These are phyloP conservation scores for Verticillium zaregamsianum DNA, from an alignment of 2,329 filamentous ascomycete species.

Conservation along the genomic window DNA sequence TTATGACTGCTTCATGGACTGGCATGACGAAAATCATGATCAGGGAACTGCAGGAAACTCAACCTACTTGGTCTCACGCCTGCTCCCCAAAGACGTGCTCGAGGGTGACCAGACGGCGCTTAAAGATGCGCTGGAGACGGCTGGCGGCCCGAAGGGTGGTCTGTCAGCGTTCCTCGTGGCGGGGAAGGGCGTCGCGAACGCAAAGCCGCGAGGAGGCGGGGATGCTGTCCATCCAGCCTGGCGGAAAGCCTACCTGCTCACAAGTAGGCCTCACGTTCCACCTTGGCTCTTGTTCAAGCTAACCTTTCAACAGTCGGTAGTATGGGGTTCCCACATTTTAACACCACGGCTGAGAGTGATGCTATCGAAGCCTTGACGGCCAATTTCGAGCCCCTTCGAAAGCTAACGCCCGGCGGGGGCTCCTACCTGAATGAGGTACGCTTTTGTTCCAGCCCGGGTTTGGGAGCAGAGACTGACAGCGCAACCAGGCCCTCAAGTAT, in stretches of 20 bases:
- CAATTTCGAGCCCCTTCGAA: constrained; percentile 27
- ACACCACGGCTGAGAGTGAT: constrained; percentile 21
- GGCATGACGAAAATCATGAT: constrained; percentile 32
- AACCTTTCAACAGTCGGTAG: constrained; percentile 21
- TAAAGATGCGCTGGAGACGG: constrained; percentile 29
- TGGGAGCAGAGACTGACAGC: not conserved
- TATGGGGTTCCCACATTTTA: constrained; percentile 23
- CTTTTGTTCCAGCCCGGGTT: constrained; percentile 3
- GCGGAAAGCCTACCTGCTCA: constrained; percentile 34
- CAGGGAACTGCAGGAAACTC: constrained; percentile 27
- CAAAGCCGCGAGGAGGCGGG: constrained; percentile 36
- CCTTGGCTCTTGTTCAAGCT: not conserved
- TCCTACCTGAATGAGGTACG: constrained; percentile 15
- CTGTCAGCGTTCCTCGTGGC: constrained; percentile 35
- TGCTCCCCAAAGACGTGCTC: constrained; percentile 34
- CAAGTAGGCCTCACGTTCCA: constrained; percentile 26
- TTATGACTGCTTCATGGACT: constrained; percentile 31
- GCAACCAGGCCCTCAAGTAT: constrained; percentile 3
- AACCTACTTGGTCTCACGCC: constrained; percentile 35
- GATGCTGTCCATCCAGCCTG: constrained; percentile 45
- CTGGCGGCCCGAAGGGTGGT: constrained; percentile 13
- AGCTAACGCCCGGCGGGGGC: constrained; percentile 14
- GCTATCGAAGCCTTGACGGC: constrained; percentile 21
- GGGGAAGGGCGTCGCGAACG: constrained; percentile 39
- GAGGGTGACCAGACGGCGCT: constrained; percentile 27